Conservation (phyloP, 352 stramenopile genomes). For the Pythium sp. region DNA sequence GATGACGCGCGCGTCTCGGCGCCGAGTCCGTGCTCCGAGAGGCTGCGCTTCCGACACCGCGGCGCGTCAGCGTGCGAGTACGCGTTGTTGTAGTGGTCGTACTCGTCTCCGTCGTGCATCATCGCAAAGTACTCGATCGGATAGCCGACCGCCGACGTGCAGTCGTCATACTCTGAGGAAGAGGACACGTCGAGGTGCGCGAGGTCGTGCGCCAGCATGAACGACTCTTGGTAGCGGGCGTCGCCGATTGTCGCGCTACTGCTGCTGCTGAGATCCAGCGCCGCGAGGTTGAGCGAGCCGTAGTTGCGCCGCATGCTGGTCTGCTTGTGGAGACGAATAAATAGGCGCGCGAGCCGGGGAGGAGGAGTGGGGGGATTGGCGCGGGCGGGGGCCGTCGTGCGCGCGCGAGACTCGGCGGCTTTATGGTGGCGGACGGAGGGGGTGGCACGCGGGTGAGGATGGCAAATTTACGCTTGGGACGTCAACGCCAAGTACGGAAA, state of each 20-base stretch:
- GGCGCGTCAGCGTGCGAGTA: slow-evolving; percentile 27
- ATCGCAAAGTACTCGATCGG: slow-evolving; percentile 14
- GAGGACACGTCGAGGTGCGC: slow-evolving; percentile 19
- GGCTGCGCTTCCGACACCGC: slow-evolving; percentile 22
- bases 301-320: slow-evolving; percentile 50
- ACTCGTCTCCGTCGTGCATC: neutral
- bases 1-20: slow-evolving; percentile 21
- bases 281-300: slow-evolving; percentile 50
- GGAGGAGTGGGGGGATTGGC: neutral
- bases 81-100: slow-evolving; percentile 18
- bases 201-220: slow-evolving; percentile 26
- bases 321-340: neutral
- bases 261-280: slow-evolving; percentile 33
- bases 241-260: slow-evolving; percentile 19
- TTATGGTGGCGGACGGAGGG: slow-evolving; percentile 11
- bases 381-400: slow-evolving; percentile 2
- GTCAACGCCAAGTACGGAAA: slow-evolving; percentile 12
- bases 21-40: slow-evolving; percentile 18
- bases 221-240: slow-evolving; percentile 26
- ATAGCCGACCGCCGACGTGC: slow-evolving; percentile 34
- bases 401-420: neutral
- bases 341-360: neutral
- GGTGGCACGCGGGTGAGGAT: neutral
- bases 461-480: slow-evolving; percentile 1
- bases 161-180: slow-evolving; percentile 21